Conservation (phyloP, 225 moss, liverwort and hornwort genomes). For the Anthoceros angustus region DNA sequence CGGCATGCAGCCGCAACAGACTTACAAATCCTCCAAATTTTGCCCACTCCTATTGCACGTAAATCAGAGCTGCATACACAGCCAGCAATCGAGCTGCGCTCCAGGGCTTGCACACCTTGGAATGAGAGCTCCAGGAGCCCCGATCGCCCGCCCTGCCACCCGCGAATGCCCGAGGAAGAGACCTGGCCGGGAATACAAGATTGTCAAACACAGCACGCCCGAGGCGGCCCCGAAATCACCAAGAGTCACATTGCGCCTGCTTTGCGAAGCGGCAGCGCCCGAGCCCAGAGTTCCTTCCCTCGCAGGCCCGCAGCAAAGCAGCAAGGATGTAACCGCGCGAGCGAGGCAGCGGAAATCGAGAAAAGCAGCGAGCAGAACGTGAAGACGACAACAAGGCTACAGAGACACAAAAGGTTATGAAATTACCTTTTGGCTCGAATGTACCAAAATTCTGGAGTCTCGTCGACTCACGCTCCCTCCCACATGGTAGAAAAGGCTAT, state of each 20-base stretch:
- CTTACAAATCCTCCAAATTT: background rate
- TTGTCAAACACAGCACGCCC: slow-evolving; percentile 18
- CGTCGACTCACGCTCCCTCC: no score
- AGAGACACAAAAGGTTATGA: no score
- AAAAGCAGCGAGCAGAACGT: no score
- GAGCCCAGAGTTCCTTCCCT: background rate
- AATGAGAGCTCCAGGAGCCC: background rate
- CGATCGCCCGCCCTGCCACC: background rate
- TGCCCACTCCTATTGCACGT: background rate
- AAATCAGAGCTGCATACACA: background rate
- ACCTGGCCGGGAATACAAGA: background rate
- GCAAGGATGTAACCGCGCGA: no score
- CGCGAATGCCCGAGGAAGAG: background rate
- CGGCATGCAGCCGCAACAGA: background rate
- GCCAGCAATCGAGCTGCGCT: background rate
- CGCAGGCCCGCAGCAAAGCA: no score
- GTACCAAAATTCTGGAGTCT: no score
- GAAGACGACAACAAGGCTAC: no score
- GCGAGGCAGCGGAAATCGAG: no score
- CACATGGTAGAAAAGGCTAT: no score
- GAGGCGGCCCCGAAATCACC: slow-evolving; percentile 21
- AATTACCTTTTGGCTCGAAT: no score
- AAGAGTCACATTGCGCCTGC: slow-evolving; percentile 28
- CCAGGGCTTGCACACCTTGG: no score
- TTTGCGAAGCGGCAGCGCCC: slow-evolving; percentile 4